Base-by-base conservation (phyloP, 2,329 filamentous ascomycete species). In the Aureobasidium leucospermi region DNA sequence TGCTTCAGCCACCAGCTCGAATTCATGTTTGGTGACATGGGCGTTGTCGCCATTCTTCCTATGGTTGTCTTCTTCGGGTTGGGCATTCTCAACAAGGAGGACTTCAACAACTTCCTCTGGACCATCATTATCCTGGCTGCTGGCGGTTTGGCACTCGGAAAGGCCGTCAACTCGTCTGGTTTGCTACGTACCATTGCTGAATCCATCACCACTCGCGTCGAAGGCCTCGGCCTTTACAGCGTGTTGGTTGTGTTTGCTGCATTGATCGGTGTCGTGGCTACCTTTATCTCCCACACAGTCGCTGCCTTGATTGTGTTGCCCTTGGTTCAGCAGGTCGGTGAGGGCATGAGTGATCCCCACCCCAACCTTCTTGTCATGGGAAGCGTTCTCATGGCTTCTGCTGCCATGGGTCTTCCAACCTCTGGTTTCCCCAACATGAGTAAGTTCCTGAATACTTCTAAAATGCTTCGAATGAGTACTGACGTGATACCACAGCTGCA, bases 81-180 rank as follows among this genome's bases (percentile, higher is more conserved):
- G 1, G 94, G 94, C 10, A 93, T 97, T 65, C 80, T 99, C 34
- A 97, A 92, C 51, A 99, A 97, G 75, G 94, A 97, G 75, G 94
- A 99, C 75, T 99, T 99, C 72, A 99, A 99, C 79, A 99, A 99
- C 74, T 99, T 99, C 74, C 87, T 96, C 41, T 99, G 94, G 94
- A 99, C 95, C 19, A 99, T 99, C 74, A 96, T 99, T 74, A 97
- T 99, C 68, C 86, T 99, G 19, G 94, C 94, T 0, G 93, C 94
- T 0, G 94, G 94, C 48, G 94, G 94, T 7, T 78, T 99, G 36
- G 91, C 91, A 1, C 84, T 99, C 0, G 94, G 94, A 60, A 96
- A 96, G 73, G 89, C 93, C 0, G 94, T 99, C 61, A 93, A 91
- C 64, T 94, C 90, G 0, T 97, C 93, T 0, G 94, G 94, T 1